Base-by-base conservation (phyloP, 345 rosid genomes). In the Alliaria petiolata region DNA sequence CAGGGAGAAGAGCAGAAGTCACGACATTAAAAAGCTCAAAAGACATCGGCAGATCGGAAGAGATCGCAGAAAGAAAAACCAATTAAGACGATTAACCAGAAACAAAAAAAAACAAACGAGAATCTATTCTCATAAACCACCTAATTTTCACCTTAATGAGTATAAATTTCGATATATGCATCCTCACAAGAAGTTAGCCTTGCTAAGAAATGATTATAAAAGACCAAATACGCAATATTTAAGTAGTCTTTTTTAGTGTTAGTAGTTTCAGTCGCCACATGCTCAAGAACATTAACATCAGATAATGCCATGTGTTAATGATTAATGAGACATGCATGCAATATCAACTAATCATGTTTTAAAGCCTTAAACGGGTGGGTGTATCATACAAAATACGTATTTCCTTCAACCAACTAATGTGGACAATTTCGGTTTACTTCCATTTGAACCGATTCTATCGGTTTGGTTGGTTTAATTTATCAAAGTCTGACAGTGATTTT, bases 231-330 rank as follows among this genome's bases (percentile, higher is more conserved):
- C 11, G 3, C 17, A 7, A 59, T 26, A 14, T n/a, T 65, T 65
- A 8, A 9, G 5, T 49, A 49, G 5, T 50, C 6, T 33, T 3
- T 33, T 36, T 50, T 20, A 35, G 7, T 6, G 35, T 49, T 36
- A 38, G n/a, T n/a, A n/a, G 49, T 12, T 2, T 36, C 46, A 50
- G 47, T 65, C n/a, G 10, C 49, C 69, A 65, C 69, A 51, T 65
- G 70, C 25, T 15, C 22, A 12, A 65, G 14, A 64, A 64, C 55
- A 63, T 46, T 45, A 49, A 6, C 35, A 36, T 36, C 55, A 65
- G 22, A 39, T 50, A 35, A 47, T 14, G 49, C 58, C 47, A 65
- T 25, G 36, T n/a, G 59, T 31, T 66, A 53, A 52, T 66, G 71
- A 53, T 52, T 38, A 30, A 52, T 12, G 52, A 53, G 52, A 42